Conservation (phyloP, 306 rosid species). For the Trichosanthes cucumerina region DNA sequence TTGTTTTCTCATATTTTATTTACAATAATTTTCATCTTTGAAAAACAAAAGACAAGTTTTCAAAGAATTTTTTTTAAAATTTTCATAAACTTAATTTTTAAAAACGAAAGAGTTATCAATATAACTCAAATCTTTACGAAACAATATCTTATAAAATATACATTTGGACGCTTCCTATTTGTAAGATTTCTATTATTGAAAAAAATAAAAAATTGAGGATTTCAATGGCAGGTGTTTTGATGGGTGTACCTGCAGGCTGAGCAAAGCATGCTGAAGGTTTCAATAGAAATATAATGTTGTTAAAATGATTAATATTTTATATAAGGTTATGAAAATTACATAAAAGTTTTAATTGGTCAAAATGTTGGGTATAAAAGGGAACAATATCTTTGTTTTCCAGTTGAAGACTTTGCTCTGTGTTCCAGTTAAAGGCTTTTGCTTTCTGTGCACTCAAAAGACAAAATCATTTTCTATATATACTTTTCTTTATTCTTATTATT, state of each 20-base stretch:
- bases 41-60: too few species aligned
- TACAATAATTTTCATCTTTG: too few species aligned
- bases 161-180: too few species aligned
- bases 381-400: conserved; percentile 2
- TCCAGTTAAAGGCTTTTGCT: not conserved
- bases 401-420: not conserved
- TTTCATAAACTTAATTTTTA: too few species aligned
- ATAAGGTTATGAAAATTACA: not conserved
- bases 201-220: not conserved
- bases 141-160: too few species aligned
- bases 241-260: not conserved
- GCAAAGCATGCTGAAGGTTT: not conserved
- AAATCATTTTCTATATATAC: not conserved
- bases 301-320: not conserved
- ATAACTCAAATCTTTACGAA: too few species aligned
- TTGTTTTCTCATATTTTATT: too few species aligned
- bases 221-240: not conserved
- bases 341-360: not conserved
- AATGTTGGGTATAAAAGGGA: not conserved
- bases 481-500: not conserved
- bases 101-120: too few species aligned
- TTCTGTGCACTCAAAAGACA: not conserved
- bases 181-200: not conserved
- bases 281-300: not conserved
- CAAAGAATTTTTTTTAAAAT: too few species aligned